Base-by-base conservation (phyloP, 805 yeast species). In the Candida khao-thaluensis region DNA sequence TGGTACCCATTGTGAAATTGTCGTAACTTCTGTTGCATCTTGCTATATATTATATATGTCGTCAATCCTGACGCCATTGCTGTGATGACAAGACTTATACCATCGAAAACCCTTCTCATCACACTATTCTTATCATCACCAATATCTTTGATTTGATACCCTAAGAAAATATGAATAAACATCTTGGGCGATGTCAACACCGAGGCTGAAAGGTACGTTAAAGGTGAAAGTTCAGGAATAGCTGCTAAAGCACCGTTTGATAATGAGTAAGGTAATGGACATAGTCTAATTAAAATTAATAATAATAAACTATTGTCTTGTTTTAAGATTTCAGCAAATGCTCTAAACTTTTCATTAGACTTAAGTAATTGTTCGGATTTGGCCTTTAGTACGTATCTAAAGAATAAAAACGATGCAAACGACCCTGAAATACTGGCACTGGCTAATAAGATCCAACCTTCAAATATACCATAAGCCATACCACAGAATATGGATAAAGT, bases 201-300 rank as follows among this genome's bases (percentile, higher is more conserved):
- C 17, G 89, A 82, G 1, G 96, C 95, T 22, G 81, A 53, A 2
- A 81, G 65, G 57, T 84, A 91, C 17, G 80, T 78, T 29, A 60
- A 44, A 2, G 81, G 63, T 0, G 82, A 69, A 9, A 91, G 71
- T 12, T 86, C 84, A 0, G 95, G 96, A 10, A 91, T 76, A 2
- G 95, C 82, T 7, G 95, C 93, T 48, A 93, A 70, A 0, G 95
- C 97, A 3, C 96, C 97, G 53, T 91, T 91, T 0, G 93, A 82
- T 22, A 91, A 66, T 2, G 96, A 88, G 57, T 89, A 93, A 0
- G 98, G 98, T 52, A 91, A 74, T 0, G 99, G 99, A 50, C 96
- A 88, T 41, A 91, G 60, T 40, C 97, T 70, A 20, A 91, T 73
- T 54, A 91, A 67, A 37, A 84, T 76, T 38, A 91, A 60, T 17